Evolutionary conservation across 176 grass and related monocot species (phyloP).

Genomic region (Ensete ventricosum): DNA sequence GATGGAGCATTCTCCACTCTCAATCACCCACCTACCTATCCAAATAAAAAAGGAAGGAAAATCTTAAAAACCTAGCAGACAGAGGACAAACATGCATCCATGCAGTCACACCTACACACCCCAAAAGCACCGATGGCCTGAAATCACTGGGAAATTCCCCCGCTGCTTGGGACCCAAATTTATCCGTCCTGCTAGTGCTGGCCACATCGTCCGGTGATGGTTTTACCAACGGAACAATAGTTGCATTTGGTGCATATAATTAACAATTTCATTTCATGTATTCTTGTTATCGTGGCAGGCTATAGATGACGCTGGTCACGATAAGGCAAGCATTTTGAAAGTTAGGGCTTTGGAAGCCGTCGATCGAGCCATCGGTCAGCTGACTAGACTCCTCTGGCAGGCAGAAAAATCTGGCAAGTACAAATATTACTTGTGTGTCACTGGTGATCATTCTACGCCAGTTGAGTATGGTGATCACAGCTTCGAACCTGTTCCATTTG

Average conservation of each 20-base stretch:
- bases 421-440: slow-evolving; percentile 70
- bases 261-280: not conserved
- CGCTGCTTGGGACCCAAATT: too few relatives aligned
- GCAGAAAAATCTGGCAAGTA: slow-evolving; percentile 56
- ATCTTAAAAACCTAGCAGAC: too few relatives aligned
- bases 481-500: slow-evolving; percentile 76
- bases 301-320: slow-evolving; percentile 90
- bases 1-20: too few relatives aligned
- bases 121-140: not conserved
- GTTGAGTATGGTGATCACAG: slow-evolving; percentile 95
- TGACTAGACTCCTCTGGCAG: slow-evolving; percentile 71
- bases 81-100: too few relatives aligned
- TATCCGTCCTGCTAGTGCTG: too few relatives aligned
- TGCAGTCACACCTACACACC: too few relatives aligned
- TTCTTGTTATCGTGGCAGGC: slow-evolving; percentile 38
- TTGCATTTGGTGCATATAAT: not conserved
- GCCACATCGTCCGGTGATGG: too few relatives aligned
- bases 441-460: slow-evolving; percentile 89
- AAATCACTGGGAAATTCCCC: not conserved
- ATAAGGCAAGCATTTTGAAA: slow-evolving; percentile 83
- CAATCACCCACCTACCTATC: too few relatives aligned
- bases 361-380: slow-evolving; percentile 67
- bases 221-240: too few relatives aligned
- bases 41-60: not conserved
- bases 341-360: slow-evolving; percentile 76